Evolutionary conservation across 2,329 filamentous ascomycete species (phyloP).

Genomic region (Fonsecaea pugnacius): DNA sequence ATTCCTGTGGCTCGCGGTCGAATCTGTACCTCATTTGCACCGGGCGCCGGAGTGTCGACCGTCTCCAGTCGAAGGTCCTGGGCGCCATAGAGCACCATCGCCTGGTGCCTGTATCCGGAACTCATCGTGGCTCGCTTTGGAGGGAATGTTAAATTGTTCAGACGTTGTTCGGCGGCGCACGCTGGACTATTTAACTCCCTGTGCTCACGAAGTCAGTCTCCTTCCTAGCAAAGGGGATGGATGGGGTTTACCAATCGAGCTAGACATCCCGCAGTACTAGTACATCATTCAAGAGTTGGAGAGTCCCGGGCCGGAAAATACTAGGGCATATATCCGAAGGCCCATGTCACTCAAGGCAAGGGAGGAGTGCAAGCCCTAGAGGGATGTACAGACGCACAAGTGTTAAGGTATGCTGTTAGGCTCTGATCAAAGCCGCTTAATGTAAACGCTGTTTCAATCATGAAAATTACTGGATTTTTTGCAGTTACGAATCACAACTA

Average conservation of each 20-base stretch:
- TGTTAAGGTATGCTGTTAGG: background rate
- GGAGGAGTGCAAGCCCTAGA: background rate
- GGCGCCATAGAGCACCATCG: conserved; percentile 56
- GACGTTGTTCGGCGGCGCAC: background rate
- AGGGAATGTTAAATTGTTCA: background rate
- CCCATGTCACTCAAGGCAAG: background rate
- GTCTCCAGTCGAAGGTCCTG: conserved; percentile 62
- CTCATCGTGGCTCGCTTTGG: background rate
- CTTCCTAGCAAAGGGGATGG: background rate
- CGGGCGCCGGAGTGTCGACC: conserved; percentile 45
- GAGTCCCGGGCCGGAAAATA: background rate
- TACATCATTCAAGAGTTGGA: background rate
- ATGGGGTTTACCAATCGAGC: background rate
- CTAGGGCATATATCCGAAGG: background rate
- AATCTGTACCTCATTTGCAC: conserved; percentile 59
- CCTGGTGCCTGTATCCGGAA: background rate
- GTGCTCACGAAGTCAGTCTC: background rate
- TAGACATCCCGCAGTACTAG: background rate
- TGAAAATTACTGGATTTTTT: background rate
- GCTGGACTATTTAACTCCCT: background rate
- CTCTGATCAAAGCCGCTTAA: background rate
- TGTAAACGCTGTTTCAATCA: background rate
- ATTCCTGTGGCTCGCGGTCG: conserved; percentile 58
- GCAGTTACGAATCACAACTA: background rate
- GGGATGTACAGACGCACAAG: background rate